Conservation (phyloP, 2,329 filamentous ascomycete genomes). For the Fonsecaea monophora region DNA sequence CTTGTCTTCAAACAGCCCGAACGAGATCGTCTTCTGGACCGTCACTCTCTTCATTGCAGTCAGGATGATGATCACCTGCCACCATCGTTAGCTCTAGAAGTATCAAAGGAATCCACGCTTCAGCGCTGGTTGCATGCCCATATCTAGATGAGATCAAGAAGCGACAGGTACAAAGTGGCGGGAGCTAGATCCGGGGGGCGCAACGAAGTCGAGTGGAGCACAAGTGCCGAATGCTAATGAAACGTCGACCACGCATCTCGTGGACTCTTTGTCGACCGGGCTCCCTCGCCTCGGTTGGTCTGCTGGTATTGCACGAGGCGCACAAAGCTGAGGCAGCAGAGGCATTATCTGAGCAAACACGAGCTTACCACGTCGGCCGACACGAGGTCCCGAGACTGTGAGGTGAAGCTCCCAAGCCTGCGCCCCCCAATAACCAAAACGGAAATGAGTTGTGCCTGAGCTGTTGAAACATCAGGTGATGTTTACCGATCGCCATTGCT, state of each 20-base stretch:
- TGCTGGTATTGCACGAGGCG: background rate
- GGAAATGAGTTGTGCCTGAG: slow-evolving; percentile 2
- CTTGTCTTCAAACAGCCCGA: background rate
- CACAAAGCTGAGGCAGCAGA: background rate
- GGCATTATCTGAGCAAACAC: slow-evolving; percentile 7
- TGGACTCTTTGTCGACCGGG: background rate
- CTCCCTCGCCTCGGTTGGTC: background rate
- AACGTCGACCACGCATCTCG: background rate
- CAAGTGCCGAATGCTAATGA: background rate
- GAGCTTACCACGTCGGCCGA: slow-evolving; percentile 6
- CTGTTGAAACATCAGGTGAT: slow-evolving; percentile 7
- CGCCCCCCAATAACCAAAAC: background rate
- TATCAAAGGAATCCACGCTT: background rate
- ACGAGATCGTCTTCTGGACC: background rate
- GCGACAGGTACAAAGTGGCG: background rate
- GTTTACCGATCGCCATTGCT: background rate
- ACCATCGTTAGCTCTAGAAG: background rate
- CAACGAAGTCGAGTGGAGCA: background rate
- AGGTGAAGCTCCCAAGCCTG: background rate
- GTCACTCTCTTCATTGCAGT: background rate
- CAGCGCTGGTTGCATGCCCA: slow-evolving; percentile 5
- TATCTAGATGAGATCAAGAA: slow-evolving; percentile 3
- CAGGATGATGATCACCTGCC: background rate
- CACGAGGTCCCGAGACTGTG: background rate
- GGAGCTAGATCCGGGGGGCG: background rate